Evolutionary conservation across 768 basidiomycete genomes (phyloP).

Genomic region (Asterophora parasitica): DNA sequence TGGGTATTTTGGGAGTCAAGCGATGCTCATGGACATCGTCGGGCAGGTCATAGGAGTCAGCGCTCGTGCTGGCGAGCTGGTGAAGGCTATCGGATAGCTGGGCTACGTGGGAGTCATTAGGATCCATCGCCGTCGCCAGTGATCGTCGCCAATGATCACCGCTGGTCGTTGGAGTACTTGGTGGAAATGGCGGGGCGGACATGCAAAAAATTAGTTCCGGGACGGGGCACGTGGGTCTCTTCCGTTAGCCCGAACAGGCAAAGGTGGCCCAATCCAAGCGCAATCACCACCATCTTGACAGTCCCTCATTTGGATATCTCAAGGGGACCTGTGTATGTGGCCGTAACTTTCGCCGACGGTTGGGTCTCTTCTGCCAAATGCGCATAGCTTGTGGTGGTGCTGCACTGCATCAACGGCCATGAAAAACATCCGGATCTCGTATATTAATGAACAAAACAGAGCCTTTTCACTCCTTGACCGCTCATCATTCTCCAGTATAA

Average conservation of each 20-base stretch:
- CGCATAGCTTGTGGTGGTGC: slow-evolving; percentile 33
- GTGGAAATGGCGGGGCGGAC: slow-evolving; percentile 5
- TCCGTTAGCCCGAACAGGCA: slow-evolving; percentile 10
- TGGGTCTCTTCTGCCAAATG: slow-evolving; percentile 44
- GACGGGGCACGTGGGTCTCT: slow-evolving; percentile 14
- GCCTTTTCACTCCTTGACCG: slow-evolving; percentile 13
- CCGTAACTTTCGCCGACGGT: slow-evolving; percentile 22
- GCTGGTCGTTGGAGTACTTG: background rate
- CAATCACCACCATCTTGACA: slow-evolving; percentile 16
- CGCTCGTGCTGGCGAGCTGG: slow-evolving; percentile 26
- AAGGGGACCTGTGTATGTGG: slow-evolving; percentile 26
- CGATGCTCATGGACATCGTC: slow-evolving; percentile 2
- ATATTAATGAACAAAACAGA: slow-evolving; percentile 34
- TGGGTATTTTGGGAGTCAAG: slow-evolving; percentile 9
- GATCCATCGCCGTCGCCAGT: slow-evolving; percentile 5
- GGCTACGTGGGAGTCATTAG: slow-evolving; percentile 27
- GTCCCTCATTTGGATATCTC: slow-evolving; percentile 28
- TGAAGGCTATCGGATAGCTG: slow-evolving; percentile 43
- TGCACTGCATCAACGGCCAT: slow-evolving; percentile 45
- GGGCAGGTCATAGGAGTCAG: background rate
- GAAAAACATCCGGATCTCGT: slow-evolving; percentile 42
- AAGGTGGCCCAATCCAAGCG: slow-evolving; percentile 12
- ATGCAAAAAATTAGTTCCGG: slow-evolving; percentile 10
- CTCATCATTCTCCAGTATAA: slow-evolving; percentile 21
- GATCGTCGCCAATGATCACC: too few relatives aligned